Conservation (phyloP, 2,329 filamentous ascomycete species). For the Curvularia verruculosa region DNA sequence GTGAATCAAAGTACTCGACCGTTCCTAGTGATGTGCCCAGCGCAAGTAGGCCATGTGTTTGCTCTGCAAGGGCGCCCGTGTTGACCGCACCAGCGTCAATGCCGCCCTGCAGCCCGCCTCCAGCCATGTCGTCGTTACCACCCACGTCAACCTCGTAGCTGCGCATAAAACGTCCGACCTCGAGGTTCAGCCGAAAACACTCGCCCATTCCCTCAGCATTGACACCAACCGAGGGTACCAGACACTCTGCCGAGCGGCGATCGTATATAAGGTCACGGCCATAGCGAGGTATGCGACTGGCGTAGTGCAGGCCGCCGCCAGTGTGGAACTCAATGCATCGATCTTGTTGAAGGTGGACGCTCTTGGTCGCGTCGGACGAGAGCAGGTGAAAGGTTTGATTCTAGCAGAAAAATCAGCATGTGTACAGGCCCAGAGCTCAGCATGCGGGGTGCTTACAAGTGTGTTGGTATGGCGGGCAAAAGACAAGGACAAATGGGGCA, state of each 20-base stretch:
- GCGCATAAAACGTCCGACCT: constrained; percentile 91
- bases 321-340: constrained; percentile 93
- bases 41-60: constrained; percentile 85
- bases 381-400: constrained; percentile 92
- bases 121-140: constrained; percentile 69
- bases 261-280: constrained; percentile 90
- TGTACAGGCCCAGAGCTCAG: background rate
- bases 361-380: constrained; percentile 91
- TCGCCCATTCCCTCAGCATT: constrained; percentile 87
- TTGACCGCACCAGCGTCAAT: constrained; percentile 87
- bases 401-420: constrained; percentile 1
- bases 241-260: constrained; percentile 77
- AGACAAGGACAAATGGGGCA: constrained; percentile 91
- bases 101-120: constrained; percentile 82
- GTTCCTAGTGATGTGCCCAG: constrained; percentile 96
- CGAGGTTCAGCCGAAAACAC: constrained; percentile 89
- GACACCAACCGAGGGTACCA: constrained; percentile 86
- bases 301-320: constrained; percentile 83
- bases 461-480: constrained; percentile 90
- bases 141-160: constrained; percentile 92
- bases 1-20: constrained; percentile 94
- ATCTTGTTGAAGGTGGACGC: constrained; percentile 89
- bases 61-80: constrained; percentile 82
- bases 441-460: constrained; percentile 50
- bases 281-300: constrained; percentile 88